Percentiles rank a stretch among this genome's conserved stretches.
phyloP scores from a whole-genome alignment of 169 alveolate genomes.

The Plasmodium adleri region DNA sequence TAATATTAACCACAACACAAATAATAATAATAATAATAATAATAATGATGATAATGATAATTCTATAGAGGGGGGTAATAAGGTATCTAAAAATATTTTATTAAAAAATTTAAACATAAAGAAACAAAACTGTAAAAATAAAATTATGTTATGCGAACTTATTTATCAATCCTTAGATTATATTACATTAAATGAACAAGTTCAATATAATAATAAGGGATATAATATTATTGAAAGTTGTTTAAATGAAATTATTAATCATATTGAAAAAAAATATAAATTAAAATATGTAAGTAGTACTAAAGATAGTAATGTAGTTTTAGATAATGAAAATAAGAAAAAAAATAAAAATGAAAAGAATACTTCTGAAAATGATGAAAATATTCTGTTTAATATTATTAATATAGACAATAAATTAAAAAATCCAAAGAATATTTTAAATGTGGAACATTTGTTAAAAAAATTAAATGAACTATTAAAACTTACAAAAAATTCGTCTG shows the following conservation, averaged over 20 bases:
- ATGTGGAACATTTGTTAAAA: constrained; percentile 35
- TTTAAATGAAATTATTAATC: constrained; percentile 33
- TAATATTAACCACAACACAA: no score
- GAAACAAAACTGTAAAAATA: constrained; percentile 11
- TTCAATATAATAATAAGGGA: not conserved
- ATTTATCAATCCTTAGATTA: constrained; percentile 48
- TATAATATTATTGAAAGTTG: constrained; percentile 33
- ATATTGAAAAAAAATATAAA: constrained; percentile 45
- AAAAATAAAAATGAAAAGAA: constrained; percentile 19
- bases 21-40: not conserved
- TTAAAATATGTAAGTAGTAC: constrained; percentile 37
- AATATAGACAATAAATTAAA: constrained; percentile 29
- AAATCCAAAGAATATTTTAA: constrained; percentile 41
- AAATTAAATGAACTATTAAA: constrained; percentile 39
- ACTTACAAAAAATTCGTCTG: constrained; percentile 16
- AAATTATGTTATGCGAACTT: constrained; percentile 43
- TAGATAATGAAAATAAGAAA: constrained; percentile 17
- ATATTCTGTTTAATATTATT: constrained; percentile 39
- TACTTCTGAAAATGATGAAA: constrained; percentile 34
- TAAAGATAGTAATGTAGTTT: constrained; percentile 4
- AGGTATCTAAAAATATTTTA: constrained; percentile 11
- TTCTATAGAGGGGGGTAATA: not conserved
- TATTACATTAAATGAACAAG: constrained; percentile 49
- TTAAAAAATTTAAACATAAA: constrained; percentile 44
- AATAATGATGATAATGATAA: not conserved